Evolutionary conservation across 306 rosid species (phyloP), one percentile per base, ranked within the genome.

Genomic region (Quercus wislizeni): DNA sequence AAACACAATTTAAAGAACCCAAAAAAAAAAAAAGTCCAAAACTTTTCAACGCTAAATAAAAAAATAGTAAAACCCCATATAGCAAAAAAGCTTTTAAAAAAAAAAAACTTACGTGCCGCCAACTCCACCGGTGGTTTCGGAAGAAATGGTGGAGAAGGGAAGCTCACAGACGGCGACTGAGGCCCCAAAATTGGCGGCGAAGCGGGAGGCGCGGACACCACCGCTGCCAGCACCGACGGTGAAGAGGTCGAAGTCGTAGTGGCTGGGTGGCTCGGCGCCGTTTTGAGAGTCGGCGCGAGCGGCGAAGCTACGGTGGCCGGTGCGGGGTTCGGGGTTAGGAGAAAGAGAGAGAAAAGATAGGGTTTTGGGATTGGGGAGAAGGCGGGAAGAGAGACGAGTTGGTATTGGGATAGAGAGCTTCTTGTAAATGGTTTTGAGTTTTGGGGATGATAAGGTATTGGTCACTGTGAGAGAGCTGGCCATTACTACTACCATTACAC

Each of bases 221-320:
- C 98, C 99, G 68, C 98, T 96, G 5, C 98, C 98, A 1, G 99
- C 94, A 13, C 98, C 98, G 77, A 94, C 86, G 43, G 98, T 92
- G 85, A 94, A 92, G 69, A 94, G 97, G 81, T 94, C 98, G 74
- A 91, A 92, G 82, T 94, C 98, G 71, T 85, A 92, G 2, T 77
- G 89, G 85, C 79, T 83, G 57, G 80, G 4, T 13, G 81, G 19
- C 28, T 92, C 95, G 58, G 61, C 75, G 55, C 89, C 93, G 81
- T 89, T 85, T 11, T 73, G 86, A 43, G 93, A 87, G 7, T 83
- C 74, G 23, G 92, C 87, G 10, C 90, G 88, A 19, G 78, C 77
- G 6, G 87, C 6, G 72, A 86, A 61, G 78, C 51, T 20, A 70
- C 76, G 75, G 68, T 75, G 77, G 55, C 14, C 41, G 51, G 15